A percentile compares a stretch with the other conserved stretches of the same genome.
Conservation (phyloP, 805 yeast genomes). For the Gaillardinia entomophila region DNA sequence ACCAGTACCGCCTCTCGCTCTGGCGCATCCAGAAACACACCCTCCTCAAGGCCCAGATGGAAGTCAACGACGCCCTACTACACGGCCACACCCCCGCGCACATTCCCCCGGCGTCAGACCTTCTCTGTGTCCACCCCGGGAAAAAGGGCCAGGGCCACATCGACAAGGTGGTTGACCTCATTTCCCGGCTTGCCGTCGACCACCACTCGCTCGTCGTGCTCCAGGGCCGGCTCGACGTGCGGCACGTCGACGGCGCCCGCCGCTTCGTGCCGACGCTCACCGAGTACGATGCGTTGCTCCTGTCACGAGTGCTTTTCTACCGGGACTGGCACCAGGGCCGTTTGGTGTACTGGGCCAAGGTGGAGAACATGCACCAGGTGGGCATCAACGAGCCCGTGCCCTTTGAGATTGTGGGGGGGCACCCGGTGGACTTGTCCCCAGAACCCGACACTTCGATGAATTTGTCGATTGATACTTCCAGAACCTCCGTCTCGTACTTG, state of each 20-base stretch:
- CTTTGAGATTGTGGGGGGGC: conserved; percentile 18
- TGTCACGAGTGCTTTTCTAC: conserved; percentile 23
- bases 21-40: conserved; percentile 27
- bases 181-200: conserved; percentile 17
- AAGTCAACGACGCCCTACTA: conserved; percentile 15
- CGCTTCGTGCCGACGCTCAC: conserved; percentile 3
- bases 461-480: conserved; percentile 2
- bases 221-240: conserved; percentile 26
- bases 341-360: conserved; percentile 11
- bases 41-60: conserved; percentile 25
- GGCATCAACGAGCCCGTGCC: conserved; percentile 13
- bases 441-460: no score
- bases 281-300: conserved; percentile 12
- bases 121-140: conserved; percentile 23
- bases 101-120: conserved; percentile 22
- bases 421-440: no score
- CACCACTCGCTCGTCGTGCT: conserved; percentile 21
- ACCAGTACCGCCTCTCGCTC: conserved; percentile 28
- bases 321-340: conserved; percentile 27
- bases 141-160: conserved; percentile 27
- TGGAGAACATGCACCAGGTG: conserved; percentile 5
- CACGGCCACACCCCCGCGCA: conserved; percentile 19
- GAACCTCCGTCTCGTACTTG: background rate
- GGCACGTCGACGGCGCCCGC: conserved; percentile 10
- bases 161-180: conserved; percentile 15